phyloP scores from a whole-genome alignment of 2,329 filamentous ascomycete genomes.

The Beauveria bassiana region DNA sequence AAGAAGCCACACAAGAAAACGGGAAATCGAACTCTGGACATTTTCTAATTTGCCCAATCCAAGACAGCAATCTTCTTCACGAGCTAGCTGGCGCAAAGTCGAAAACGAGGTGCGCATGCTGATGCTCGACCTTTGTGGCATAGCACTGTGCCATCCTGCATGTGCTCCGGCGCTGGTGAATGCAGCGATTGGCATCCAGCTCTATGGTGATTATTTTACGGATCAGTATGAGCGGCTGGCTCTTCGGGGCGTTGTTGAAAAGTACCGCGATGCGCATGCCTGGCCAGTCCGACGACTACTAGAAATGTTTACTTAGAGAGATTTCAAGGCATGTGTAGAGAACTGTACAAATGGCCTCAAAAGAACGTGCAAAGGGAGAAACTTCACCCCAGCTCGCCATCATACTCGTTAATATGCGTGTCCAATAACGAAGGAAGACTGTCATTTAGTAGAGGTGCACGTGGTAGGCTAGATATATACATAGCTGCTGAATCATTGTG shows the following conservation, averaged over 20 bases:
- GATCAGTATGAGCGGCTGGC: slow-evolving; percentile 30
- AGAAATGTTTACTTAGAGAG: slow-evolving; percentile 24
- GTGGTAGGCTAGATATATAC: too few species aligned
- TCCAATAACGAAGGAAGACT: too few species aligned
- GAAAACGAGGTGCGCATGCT: slow-evolving; percentile 31
- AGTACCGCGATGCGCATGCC: slow-evolving; percentile 34
- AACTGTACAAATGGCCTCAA: background rate
- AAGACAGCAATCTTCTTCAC: slow-evolving; percentile 22
- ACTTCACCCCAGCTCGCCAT: background rate
- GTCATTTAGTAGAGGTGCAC: too few species aligned
- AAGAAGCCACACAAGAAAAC: slow-evolving; percentile 4
- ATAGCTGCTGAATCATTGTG: too few species aligned
- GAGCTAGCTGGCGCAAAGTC: slow-evolving; percentile 26
- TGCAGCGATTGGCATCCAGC: slow-evolving; percentile 31
- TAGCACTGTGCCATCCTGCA: slow-evolving; percentile 29
- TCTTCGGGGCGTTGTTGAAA: slow-evolving; percentile 33
- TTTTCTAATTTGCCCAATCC: background rate
- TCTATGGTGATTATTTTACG: slow-evolving; percentile 35
- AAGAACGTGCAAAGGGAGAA: background rate
- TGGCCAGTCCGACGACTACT: slow-evolving; percentile 31
- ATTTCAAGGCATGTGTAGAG: background rate
- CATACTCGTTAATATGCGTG: background rate
- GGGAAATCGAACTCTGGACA: too few species aligned
- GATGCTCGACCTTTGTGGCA: slow-evolving; percentile 32
- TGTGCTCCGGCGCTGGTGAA: slow-evolving; percentile 32